Evolutionary conservation across 208 protist genomes (phyloP), one percentile per base, ranked within the genome.

Genomic region (Blastocrithidia nonstop): DNA sequence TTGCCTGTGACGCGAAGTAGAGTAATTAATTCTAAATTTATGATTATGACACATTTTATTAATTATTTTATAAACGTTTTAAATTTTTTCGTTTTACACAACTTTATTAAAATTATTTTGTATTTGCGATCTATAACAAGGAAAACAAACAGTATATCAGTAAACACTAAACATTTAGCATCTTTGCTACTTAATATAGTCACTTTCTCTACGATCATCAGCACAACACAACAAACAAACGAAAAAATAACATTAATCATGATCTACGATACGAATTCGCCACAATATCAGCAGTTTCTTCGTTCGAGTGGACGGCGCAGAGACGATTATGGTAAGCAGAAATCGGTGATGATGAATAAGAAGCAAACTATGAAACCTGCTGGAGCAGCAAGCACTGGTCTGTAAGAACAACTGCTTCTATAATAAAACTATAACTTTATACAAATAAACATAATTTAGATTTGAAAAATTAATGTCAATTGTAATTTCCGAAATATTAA

Each of bases 241-340:
- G 28, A 6, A 50, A 6, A 42, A 2, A 29, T 22, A 17, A 28
- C 49, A 41, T 24, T 45, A 29, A 78, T 24, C 11, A 94, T 94
- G 87, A 94, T 94, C 65, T 94, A 94, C 82, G 87, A 94, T 44
- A 75, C 77, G 43, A 88, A 70, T 61, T 90, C 81, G 41, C 64
- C 80, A 5, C 76, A 86, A 64, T 94, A 84, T 65, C 87, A 94
- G 77, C 87, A 94, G 72, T 94, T 92, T 66, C 80, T 94, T 57
- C 70, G 72, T 59, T 93, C 84, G 46, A 89, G 80, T 59, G 84
- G 84, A 54, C 79, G 80, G 57, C 77, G 78, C 58, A 76, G 80
- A 29, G 84, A 93, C 52, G 84, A 93, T 66, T 93, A 89, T 68
- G 65, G 64, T 45, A 87, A 87, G 65, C 29, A 44, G 5, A 72